Evolutionary conservation across 495 filamentous ascomycete species (phyloP), one percentile per base, ranked within the genome.

Genomic region (Hyphodiscus hymeniophilus): DNA sequence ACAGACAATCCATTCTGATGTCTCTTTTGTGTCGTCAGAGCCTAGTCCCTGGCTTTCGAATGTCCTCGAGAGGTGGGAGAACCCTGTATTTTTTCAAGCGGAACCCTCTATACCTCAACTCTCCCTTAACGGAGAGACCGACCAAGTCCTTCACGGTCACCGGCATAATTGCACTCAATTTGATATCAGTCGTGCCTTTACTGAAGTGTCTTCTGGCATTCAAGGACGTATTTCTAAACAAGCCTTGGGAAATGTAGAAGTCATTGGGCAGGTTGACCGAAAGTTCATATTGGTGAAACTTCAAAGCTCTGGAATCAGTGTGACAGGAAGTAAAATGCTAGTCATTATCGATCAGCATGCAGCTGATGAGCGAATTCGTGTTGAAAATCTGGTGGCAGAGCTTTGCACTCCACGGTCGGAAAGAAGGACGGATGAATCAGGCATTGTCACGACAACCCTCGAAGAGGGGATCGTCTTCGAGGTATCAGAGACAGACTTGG

Each of bases 341-440:
- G 74, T 94, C 0, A 70, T 96, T 8, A 75, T 98, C 36, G 92
- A 98, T 60, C 92, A 98, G 56, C 92, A 98, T 60, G 92, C 92
- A 8, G 92, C 91, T 1, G 88, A 94, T 63, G 92, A 98, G 63
- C 75, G 92, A 16, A 83, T 85, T 57, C 77, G 83, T 5, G 76
- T 96, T 7, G 92, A 98, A 63, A 59, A 59, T 0, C 70, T 98
- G 0, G 67, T 85, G 31, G 47, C 58, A 16, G 75, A 80, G 8
- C 60, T 82, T 4, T 77, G 68, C 54, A 48, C 45, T 8, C 42
- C 41, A 28, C 47, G 32, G 23, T 0, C 59, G 64, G 10, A 42
- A 65, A 4, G 58, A 61, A 47, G 75, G 73, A 20, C 72, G 79
- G 0, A 60, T 85, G 16, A 60, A 61, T 5, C 82, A 86, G 50